Evolutionary conservation across 1,284 basidiomycete genomes (phyloP).

Genomic region (Rhodotorula sp.): DNA sequence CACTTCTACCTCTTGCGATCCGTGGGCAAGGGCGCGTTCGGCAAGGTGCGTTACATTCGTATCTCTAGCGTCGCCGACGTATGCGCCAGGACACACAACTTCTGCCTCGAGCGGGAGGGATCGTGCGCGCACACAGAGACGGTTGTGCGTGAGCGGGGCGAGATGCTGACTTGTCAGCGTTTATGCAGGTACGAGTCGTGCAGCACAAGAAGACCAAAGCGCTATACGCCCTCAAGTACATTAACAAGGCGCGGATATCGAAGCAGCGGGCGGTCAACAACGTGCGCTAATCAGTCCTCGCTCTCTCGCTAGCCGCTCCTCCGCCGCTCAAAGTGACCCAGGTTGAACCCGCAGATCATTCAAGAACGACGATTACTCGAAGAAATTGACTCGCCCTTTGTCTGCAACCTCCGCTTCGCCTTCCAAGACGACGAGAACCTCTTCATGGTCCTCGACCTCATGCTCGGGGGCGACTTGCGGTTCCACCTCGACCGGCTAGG

Average conservation of each 20-base stretch:
- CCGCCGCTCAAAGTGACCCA: background rate
- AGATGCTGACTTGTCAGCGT: background rate
- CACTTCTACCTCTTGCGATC: constrained; percentile 85
- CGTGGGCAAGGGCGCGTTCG: constrained; percentile 97
- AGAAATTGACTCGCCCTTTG: constrained; percentile 92
- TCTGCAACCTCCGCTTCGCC: constrained; percentile 91
- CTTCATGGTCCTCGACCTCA: constrained; percentile 94
- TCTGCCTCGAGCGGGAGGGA: background rate
- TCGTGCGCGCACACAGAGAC: constrained; percentile 1
- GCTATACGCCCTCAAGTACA: constrained; percentile 96
- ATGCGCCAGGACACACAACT: background rate
- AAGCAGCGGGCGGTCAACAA: constrained; percentile 42
- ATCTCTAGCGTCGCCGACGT: background rate
- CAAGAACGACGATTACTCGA: constrained; percentile 89
- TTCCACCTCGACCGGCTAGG: constrained; percentile 86
- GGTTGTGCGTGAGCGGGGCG: background rate
- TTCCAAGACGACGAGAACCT: constrained; percentile 98
- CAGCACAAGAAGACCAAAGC: constrained; percentile 96
- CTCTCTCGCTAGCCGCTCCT: background rate
- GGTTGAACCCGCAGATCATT: constrained; percentile 65
- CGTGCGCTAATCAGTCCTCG: constrained; percentile 18
- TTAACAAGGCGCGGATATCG: constrained; percentile 71
- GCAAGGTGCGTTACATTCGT: constrained; percentile 65
- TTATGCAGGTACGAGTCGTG: constrained; percentile 84
- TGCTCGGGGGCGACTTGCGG: constrained; percentile 91